Percentiles rank a stretch among this genome's conserved stretches.
These are phyloP conservation scores for Triticum turgidum DNA, from an alignment of 176 grass and related monocot genomes.

Conservation along the genomic window DNA sequence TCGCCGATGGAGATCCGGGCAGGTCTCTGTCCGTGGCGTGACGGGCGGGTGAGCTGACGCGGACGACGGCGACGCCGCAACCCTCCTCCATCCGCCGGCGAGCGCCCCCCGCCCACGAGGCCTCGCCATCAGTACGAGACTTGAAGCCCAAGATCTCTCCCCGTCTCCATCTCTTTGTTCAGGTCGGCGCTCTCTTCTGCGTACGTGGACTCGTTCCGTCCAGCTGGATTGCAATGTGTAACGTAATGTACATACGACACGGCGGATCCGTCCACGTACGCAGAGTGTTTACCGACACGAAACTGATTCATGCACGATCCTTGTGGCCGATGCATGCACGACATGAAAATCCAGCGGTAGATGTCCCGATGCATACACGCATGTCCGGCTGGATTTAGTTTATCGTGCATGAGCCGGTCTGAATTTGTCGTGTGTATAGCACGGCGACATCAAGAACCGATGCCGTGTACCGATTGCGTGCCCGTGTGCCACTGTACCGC, in stretches of 20 bases:
- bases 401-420: too few species aligned
- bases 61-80: conserved; percentile 38
- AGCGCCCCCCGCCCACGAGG: background rate
- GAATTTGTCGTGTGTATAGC: too few species aligned
- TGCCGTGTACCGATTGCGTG: background rate
- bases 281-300: too few species aligned
- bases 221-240: background rate
- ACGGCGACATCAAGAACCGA: background rate
- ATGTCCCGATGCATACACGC: too few species aligned
- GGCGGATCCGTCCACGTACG: too few species aligned
- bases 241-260: too few species aligned
- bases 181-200: background rate
- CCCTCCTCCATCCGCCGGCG: background rate
- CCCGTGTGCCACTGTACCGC: background rate
- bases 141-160: background rate
- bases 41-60: conserved; percentile 29
- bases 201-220: background rate
- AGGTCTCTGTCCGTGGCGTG: conserved; percentile 7
- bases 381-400: too few species aligned
- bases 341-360: too few species aligned
- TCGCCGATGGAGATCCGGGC: background rate
- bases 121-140: background rate
- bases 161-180: background rate
- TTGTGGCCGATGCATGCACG: too few species aligned
- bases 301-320: too few species aligned